Base-by-base conservation (phyloP, 139 green algal genomes). In the Micractinium sp. region DNA sequence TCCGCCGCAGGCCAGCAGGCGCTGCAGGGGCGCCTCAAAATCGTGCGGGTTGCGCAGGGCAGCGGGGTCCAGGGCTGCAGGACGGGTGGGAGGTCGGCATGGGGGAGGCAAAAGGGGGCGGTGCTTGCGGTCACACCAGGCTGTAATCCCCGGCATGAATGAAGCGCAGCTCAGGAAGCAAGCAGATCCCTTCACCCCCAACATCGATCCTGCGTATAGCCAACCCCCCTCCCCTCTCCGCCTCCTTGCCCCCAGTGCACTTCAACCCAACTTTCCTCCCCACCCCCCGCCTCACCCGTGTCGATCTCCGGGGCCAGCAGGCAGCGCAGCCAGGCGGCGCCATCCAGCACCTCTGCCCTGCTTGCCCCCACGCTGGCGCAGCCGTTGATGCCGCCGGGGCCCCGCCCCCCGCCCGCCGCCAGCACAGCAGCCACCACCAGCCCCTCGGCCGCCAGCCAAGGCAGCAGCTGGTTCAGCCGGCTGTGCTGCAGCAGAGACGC, bases 291-390 rank as follows among this genome's bases (percentile, higher is more conserved):
- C 88, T 15, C 47, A 47, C 53, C 88, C 35, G 74, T 90, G 89
- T 90, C 66, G 0, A 91, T 63, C 31, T 75, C 27, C 2, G 56
- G 63, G 7, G 93, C 47, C 69, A 90, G 53, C 31, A 93, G 83
- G 73, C 94, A 91, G 78, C 83, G 90, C 56, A 92, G 79, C 79
- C 90, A 95, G 7, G 84, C 90, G 22, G 91, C 91, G 35, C 89
- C 87, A n/a, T 92, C 88, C 91, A 92, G 93, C 56, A 93, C 63
- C 5, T 29, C 56, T 9, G 61, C 35, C 66, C 77, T 77, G n/a
- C 63, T 66, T 25, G 27, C 63, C 19, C 23, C 82, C 19, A 19
- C 27, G 25, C 82, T 25, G 63, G 36, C 36, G 23, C 29, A 36
- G 19, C 22, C 23, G 13, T 4, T 31, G 15, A 27, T n/a, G 35